A percentile compares a stretch with the other conserved stretches of the same genome.
phyloP scores from a whole-genome alignment of 768 basidiomycete genomes.

The Kwoniella bestiolae region DNA sequence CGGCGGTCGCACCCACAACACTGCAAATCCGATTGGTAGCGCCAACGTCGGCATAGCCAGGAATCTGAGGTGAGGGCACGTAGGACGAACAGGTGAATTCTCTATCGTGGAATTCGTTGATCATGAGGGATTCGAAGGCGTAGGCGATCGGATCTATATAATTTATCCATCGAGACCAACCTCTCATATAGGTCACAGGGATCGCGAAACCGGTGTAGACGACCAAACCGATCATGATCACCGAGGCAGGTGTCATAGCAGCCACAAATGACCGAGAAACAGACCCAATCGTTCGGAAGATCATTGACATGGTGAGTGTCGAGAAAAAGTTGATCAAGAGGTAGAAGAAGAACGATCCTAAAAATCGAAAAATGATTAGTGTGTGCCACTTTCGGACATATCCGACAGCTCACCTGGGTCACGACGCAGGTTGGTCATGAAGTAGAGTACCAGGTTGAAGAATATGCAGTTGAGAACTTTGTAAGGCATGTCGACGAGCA shows the following conservation, averaged over 20 bases:
- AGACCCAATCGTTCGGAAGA: conserved; percentile 66
- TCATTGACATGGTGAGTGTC: conserved; percentile 63
- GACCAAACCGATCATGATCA: conserved; percentile 76
- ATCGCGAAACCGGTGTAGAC: conserved; percentile 68
- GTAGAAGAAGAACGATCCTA: conserved; percentile 61
- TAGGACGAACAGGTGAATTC: conserved; percentile 60
- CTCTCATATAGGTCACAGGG: conserved; percentile 56
- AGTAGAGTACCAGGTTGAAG: conserved; percentile 60
- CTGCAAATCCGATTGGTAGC: conserved; percentile 42
- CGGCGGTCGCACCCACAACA: conserved; percentile 48
- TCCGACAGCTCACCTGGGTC: conserved; percentile 60
- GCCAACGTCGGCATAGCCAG: conserved; percentile 42
- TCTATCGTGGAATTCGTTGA: conserved; percentile 81
- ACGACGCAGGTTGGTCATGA: conserved; percentile 60
- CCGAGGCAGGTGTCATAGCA: conserved; percentile 64
- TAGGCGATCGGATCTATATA: conserved; percentile 78
- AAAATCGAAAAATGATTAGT: too few relatives aligned
- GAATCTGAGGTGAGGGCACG: conserved; percentile 42
- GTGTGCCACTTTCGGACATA: too few relatives aligned
- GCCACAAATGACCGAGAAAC: conserved; percentile 70
- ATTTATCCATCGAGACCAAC: conserved; percentile 61
- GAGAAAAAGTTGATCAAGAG: conserved; percentile 65
- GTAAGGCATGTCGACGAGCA: conserved; percentile 56
- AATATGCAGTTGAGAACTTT: conserved; percentile 49
- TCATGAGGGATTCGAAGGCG: conserved; percentile 77